Conservation (phyloP, 2,329 filamentous ascomycete genomes). For the Fusarium sp. region DNA sequence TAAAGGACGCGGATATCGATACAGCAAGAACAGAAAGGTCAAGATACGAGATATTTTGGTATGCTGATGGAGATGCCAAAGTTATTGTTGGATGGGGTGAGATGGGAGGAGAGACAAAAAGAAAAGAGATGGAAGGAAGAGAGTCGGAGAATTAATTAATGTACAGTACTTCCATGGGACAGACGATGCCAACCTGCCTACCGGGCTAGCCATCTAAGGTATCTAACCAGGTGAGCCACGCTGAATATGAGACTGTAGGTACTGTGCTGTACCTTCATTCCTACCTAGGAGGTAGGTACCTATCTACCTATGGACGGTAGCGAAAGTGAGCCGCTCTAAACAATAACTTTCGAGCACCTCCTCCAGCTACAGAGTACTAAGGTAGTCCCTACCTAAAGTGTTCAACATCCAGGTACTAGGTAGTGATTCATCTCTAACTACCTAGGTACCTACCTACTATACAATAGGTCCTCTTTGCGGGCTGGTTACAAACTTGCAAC, state of each 20-base stretch:
- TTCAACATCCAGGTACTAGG: background rate
- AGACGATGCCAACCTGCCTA: background rate
- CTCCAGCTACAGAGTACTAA: background rate
- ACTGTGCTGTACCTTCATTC: background rate
- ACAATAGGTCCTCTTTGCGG: no score
- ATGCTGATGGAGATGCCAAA: conserved; percentile 4
- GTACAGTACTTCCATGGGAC: background rate
- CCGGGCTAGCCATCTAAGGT: no score
- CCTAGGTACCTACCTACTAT: no score
- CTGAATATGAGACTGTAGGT: conserved; percentile 8
- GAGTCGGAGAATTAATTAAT: conserved; percentile 21
- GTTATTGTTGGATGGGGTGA: background rate
- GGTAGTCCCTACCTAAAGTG: no score
- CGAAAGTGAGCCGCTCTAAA: conserved; percentile 32
- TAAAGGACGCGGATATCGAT: conserved; percentile 4
- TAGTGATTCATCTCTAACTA: conserved; percentile 1
- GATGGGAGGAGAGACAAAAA: conserved; percentile 4
- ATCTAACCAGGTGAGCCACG: background rate
- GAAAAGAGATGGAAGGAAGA: background rate
- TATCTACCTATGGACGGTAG: background rate
- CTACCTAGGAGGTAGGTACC: background rate
- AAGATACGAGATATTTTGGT: conserved; percentile 21
- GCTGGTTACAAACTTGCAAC: no score
- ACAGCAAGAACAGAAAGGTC: background rate
- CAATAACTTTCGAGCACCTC: conserved; percentile 19